Base-by-base conservation (phyloP, 78 protist genomes). In the Planoprotostelium fungivorum region DNA sequence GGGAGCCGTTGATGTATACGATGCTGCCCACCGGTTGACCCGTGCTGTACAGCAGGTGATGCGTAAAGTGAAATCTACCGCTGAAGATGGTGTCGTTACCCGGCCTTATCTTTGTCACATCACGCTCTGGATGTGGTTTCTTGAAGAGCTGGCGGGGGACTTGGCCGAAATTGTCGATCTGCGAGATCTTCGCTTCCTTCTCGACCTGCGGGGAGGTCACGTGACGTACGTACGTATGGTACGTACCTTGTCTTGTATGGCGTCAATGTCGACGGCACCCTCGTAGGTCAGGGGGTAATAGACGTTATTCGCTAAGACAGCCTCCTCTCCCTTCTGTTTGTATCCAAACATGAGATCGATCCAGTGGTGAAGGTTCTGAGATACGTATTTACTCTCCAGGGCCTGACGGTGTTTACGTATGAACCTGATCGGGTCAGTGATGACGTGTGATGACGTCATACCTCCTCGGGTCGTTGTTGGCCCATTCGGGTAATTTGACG, bases 331-430 rank as follows among this genome's bases (percentile, higher is more conserved):
- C 0, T 86, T 88, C 95, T 99, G 99, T 93, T 97, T 97, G 93
- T 31, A 85, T 34, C 99, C 99, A 87, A 98, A 99, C 88, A 99
- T 93, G 36, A 99, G 93, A 92, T 99, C 99, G 38, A 99, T 97
- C 99, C 99, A 99, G 63, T 91, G 28, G 87, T 97, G 98, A 84
- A 99, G 95, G 84, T 94, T 87, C 35, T 36, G 94, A 0, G 97
- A 88, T 36, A 98, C 99, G 86, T 91, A 91, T 10, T 85, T 93
- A 0, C 94, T 90, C 94, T 99, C 99, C 51, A 99, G 93, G 0
- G 98, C 99, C 38, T 94, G 89, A 31, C 84, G 91, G 0, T 90
- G 95, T 85, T 83, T 93, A n/a, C 88, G 89, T n/a, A 89, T 89
- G 63, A 89, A 86, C 29, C 37, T 36, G 37, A 28, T 86, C 28